Percentiles rank a stretch among this genome's conserved stretches.
phyloP scores from a whole-genome alignment of 1,284 basidiomycete species.

The Mycena citricolor region DNA sequence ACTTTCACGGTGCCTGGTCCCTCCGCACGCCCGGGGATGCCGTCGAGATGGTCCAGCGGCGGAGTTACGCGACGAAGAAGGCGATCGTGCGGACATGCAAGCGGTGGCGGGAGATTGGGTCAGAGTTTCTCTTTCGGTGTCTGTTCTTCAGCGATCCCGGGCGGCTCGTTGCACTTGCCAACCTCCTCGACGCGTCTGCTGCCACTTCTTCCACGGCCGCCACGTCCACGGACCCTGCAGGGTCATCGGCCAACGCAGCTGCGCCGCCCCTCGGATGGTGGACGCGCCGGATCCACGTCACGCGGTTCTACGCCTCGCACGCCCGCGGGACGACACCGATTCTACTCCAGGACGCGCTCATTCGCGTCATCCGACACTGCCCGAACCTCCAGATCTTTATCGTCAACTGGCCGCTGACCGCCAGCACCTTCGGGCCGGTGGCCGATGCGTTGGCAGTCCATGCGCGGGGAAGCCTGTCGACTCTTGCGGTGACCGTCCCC shows the following conservation, averaged over 20 bases:
- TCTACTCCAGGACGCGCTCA: constrained; percentile 46
- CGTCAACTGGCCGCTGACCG: constrained; percentile 58
- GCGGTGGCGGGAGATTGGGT: constrained; percentile 50
- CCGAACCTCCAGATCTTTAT: constrained; percentile 71
- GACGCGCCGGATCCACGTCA: constrained; percentile 61
- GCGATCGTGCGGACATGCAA: constrained; percentile 63
- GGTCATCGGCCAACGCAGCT: no score
- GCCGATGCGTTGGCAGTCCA: constrained; percentile 57
- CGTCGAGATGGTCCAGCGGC: constrained; percentile 51
- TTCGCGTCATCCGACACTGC: constrained; percentile 56
- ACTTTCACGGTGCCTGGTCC: constrained; percentile 48
- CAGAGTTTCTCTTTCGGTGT: constrained; percentile 63
- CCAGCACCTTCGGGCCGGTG: constrained; percentile 53
- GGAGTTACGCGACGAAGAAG: constrained; percentile 65
- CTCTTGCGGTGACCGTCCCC: constrained; percentile 59
- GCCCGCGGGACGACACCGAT: constrained; percentile 37
- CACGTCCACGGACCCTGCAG: no score
- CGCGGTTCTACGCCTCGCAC: constrained; percentile 43
- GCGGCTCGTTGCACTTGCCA: constrained; percentile 47
- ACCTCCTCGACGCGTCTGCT: constrained; percentile 48
- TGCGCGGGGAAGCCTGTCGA: constrained; percentile 49
- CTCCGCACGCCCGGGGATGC: constrained; percentile 58
- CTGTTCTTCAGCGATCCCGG: constrained; percentile 60
- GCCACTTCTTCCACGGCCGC: constrained; percentile 33
- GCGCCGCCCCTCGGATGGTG: constrained; percentile 72